These are phyloP conservation scores for Fusarium sp. DNA, from an alignment of 2,329 filamentous ascomycete species.

Conservation along the genomic window DNA sequence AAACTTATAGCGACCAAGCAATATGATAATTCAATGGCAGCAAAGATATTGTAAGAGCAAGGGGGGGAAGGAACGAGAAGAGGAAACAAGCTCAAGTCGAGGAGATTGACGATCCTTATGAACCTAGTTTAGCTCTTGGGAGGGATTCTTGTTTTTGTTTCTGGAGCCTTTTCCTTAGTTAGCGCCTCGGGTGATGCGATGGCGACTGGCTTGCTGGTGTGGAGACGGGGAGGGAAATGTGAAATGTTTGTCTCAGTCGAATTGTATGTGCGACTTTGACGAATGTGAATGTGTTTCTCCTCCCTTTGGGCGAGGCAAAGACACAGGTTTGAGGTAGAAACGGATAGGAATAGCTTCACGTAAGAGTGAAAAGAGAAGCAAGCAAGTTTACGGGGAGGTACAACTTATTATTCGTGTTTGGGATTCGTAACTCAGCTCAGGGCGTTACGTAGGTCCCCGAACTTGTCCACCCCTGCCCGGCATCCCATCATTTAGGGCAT, in stretches of 20 bases:
- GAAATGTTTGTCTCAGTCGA: slow-evolving; percentile 25
- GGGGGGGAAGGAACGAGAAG: slow-evolving; percentile 4
- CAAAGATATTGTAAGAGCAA: slow-evolving; percentile 3
- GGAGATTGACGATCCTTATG: slow-evolving; percentile 32
- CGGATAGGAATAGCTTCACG: neutral
- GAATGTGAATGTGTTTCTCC: slow-evolving; percentile 17
- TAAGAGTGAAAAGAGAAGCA: neutral
- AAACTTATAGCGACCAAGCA: neutral
- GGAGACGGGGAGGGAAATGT: slow-evolving; percentile 6
- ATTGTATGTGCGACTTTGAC: slow-evolving; percentile 9
- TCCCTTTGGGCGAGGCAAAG: slow-evolving; percentile 12
- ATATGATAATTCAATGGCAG: neutral
- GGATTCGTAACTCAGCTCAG: neutral
- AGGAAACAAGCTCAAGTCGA: slow-evolving; percentile 2
- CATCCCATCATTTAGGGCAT: slow-evolving; percentile 1
- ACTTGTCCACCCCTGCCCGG: slow-evolving; percentile 5
- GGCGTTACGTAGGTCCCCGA: slow-evolving; percentile 30
- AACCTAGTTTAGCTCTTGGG: slow-evolving; percentile 26
- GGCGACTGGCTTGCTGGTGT: slow-evolving; percentile 25
- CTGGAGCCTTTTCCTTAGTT: slow-evolving; percentile 31
- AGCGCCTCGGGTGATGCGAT: slow-evolving; percentile 37
- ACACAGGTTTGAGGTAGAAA: slow-evolving; percentile 7
- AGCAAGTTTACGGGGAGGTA: slow-evolving; percentile 6
- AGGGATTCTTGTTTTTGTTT: slow-evolving; percentile 36
- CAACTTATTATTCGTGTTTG: slow-evolving; percentile 10